Conservation (phyloP, 345 rosid species). For the Carallia brachiata region DNA sequence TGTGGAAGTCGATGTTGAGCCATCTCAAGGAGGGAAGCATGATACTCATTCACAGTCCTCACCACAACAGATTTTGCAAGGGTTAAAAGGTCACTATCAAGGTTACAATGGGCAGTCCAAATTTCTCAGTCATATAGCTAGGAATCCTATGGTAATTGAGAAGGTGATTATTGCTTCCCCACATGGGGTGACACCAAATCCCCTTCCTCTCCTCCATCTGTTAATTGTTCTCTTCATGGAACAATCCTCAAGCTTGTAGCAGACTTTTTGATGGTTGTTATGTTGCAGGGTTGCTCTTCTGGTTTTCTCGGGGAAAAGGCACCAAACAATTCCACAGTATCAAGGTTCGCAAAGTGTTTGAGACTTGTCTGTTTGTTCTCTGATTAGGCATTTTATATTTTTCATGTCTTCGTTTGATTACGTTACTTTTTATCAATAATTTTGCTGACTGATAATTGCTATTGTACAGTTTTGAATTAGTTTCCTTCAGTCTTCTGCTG, state of each 20-base stretch:
- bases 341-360: conserved; percentile 43
- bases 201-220: neutral
- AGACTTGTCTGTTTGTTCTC: neutral
- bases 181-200: neutral
- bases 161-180: conserved; percentile 42
- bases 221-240: neutral
- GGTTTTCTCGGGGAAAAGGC: conserved; percentile 42
- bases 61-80: conserved; percentile 35
- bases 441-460: neutral
- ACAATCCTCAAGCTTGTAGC: neutral
- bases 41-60: conserved; percentile 30
- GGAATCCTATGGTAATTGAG: conserved; percentile 38
- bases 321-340: conserved; percentile 39
- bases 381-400: neutral
- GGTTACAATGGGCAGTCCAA: conserved; percentile 34
- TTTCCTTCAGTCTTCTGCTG: neutral
- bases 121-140: conserved; percentile 36
- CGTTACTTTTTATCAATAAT: neutral
- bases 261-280: neutral
- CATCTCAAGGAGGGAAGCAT: conserved; percentile 39
- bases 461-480: neutral
- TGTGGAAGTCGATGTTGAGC: conserved; percentile 50
- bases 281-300: conserved; percentile 37
- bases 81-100: conserved; percentile 21
- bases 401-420: neutral